Evolutionary conservation across 441 rosid genomes (phyloP).

Genomic region (Erodium texanum): DNA sequence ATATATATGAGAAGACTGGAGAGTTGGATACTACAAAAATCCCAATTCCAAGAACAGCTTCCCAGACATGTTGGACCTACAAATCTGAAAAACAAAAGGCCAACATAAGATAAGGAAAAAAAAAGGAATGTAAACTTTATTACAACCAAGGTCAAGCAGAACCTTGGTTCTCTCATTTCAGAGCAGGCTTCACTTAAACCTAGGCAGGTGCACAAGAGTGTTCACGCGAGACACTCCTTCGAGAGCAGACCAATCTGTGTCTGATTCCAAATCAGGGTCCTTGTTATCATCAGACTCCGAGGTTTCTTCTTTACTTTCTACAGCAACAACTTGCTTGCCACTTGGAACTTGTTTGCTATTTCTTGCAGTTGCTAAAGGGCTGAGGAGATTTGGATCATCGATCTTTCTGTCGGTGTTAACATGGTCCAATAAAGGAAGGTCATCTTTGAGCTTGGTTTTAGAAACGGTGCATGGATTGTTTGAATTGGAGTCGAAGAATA

Average conservation of each 20-base stretch:
- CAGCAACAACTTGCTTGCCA: conserved; percentile 32
- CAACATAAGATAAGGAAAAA: not conserved
- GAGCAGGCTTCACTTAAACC: conserved; percentile 38
- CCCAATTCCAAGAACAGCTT: conserved; percentile 16
- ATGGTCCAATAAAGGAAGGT: conserved; percentile 22
- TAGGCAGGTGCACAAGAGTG: conserved; percentile 70
- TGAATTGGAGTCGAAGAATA: conserved; percentile 49
- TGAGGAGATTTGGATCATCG: conserved; percentile 22
- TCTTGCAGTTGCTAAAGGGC: conserved; percentile 25
- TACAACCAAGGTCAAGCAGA: not conserved
- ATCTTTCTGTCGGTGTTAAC: conserved; percentile 23
- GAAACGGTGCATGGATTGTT: conserved; percentile 38
- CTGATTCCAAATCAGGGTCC: conserved; percentile 29
- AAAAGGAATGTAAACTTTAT: no score
- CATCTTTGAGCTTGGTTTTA: conserved; percentile 33
- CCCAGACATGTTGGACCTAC: no score
- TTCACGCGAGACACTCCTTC: conserved; percentile 93
- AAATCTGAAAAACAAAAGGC: not conserved
- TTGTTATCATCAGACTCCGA: conserved; percentile 32
- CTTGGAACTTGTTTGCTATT: no score
- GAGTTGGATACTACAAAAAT: conserved; percentile 37
- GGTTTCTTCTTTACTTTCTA: conserved; percentile 35
- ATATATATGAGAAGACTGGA: conserved; percentile 8
- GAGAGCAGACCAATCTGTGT: conserved; percentile 73
- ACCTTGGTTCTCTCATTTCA: conserved; percentile 13